Evolutionary conservation across 2,329 filamentous ascomycete genomes (phyloP), one percentile per base, ranked within the genome.

Genomic region (Apiospora marii): DNA sequence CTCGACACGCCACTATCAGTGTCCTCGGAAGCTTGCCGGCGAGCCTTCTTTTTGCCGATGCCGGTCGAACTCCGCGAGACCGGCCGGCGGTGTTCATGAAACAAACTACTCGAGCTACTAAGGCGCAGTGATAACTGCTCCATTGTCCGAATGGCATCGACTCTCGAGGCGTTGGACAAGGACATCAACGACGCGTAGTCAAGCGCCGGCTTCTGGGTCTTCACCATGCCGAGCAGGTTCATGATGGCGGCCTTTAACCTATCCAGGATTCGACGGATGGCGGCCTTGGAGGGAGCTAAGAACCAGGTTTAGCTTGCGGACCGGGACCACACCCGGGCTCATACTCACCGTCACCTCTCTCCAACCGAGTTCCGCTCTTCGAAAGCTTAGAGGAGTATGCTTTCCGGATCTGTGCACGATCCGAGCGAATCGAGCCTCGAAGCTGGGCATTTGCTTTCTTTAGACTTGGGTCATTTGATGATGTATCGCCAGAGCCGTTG

Each of bases 61-160:
- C 37, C 41, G n/a, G 44, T 58, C 41, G 43, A 58, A 41, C 22
- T 41, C 30, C 43, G 44, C 19, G 68, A 22, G 24, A 64, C 30
- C 13, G 41, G 51, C 14, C 51, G 27, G 16, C 61, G 69, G 3
- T 64, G 51, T n/a, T 73, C 58, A 8, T 44, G 58, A 1, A 67
- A 41, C 5, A 73, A 22, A 68, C 68, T 71, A 41, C 67, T 43
- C 4, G 73, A 68, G 14, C 46, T 75, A 61, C 68, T 77, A 43
- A 79, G 78, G 76, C 77, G 82, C 68, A 48, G 79, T 1, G 87
- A 88, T 37, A 89, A 79, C 22, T 83, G 81, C 69, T 86, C 83
- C 71, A 89, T 88, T 10, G 87, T 82, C 71, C 81, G 81, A 73
- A 89, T 83, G 1, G 87, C 85, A 69, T 88, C 85, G n/a, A 82